Percentiles rank a stretch among this genome's conserved stretches.
These are phyloP conservation scores for Limnanthes douglasii DNA, from an alignment of 345 rosid genomes.

Conservation along the genomic window DNA sequence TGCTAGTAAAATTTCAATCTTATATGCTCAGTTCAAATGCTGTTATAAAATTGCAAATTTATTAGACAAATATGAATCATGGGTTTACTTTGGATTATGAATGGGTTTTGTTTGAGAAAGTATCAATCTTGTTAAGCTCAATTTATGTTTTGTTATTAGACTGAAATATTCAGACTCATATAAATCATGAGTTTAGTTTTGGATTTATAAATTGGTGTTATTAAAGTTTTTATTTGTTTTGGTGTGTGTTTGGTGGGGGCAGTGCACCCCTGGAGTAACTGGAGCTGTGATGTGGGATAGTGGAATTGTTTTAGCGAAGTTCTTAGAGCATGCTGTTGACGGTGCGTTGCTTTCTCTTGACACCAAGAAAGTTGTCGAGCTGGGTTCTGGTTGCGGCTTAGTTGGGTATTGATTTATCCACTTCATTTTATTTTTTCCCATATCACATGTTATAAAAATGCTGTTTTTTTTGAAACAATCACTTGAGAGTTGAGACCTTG, in stretches of 20 bases:
- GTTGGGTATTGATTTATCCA: too few species aligned
- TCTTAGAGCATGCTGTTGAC: conserved; percentile 85
- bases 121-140: neutral
- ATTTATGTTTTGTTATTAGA: neutral
- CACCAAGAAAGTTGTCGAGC: conserved; percentile 66
- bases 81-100: neutral
- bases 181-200: conserved; percentile 1
- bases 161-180: neutral
- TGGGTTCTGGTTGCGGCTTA: conserved; percentile 94
- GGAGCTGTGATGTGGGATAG: conserved; percentile 95
- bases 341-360: conserved; percentile 42
- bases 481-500: conserved; percentile 2
- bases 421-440: too few species aligned
- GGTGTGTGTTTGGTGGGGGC: conserved; percentile 6
- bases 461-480: neutral
- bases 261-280: conserved; percentile 75
- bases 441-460: conserved; percentile 3
- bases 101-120: neutral
- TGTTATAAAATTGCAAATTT: neutral
- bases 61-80: neutral
- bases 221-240: neutral
- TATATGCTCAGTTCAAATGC: neutral
- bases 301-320: conserved; percentile 79
- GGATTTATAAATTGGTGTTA: neutral
- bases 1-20: neutral